Base-by-base conservation (phyloP, 176 grass and related monocot species). In the Oropetium thomaeum region DNA sequence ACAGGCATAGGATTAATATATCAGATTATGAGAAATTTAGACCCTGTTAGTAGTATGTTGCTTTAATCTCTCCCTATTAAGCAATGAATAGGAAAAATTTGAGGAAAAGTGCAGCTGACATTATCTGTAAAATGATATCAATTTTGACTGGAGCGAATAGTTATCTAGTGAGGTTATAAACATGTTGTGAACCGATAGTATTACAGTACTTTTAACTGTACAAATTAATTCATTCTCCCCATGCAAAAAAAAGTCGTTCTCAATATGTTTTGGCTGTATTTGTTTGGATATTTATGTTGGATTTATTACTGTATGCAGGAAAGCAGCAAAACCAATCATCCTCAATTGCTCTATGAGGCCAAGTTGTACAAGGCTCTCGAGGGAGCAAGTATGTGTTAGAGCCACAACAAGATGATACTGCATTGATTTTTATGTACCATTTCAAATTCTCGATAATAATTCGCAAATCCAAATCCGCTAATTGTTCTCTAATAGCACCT, bases 351-450 rank as follows among this genome's bases (percentile, higher is more conserved):
- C 59, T 93, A 93, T 64, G 91, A 93, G 75, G 91, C 91, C 61
- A 93, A 93, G 79, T 62, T 93, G 65, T 93, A 93, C 79, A 90
- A 88, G 71, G 72, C 80, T 74, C 91, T 93, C 73, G 85, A 93
- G 45, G 87, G 91, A 79, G 87, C 85, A 77, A 93, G 91, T 90
- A 88, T 45, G 91, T 85, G 52, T 66, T 42, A 42, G 34, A 58
- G 7, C 39, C 32, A 15, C 15, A 19, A 73, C 34, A 35, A 22
- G 17, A 65, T 48, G 62, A 35, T 33, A 41, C 41, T 80, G 17
- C n/a, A 19, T 62, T 30, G 57, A 19, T 51, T 67, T 11, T 28
- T 38, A 35, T 61, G 4, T 16, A 35, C 25, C 37, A 48, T 47
- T 71, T 26, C 45, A 65, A 69, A n/a, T n/a, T n/a, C n/a, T n/a